A percentile compares a stretch with the other conserved stretches of the same genome.
These are phyloP conservation scores for Solanum chaucha DNA, from an alignment of 257 asterid species.

Conservation along the genomic window DNA sequence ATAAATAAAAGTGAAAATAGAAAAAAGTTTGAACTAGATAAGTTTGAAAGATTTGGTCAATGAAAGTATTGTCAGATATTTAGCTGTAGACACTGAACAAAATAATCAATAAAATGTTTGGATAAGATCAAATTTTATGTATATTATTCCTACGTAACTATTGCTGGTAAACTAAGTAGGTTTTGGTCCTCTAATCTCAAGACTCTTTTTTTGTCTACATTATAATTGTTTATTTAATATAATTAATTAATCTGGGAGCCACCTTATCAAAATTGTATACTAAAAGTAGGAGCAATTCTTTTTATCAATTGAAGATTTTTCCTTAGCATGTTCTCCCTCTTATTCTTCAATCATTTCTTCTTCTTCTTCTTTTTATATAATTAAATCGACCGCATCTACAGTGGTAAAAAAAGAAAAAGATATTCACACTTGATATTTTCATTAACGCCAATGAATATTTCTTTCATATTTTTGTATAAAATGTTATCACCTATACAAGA, in stretches of 20 bases:
- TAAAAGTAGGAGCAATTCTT: not conserved
- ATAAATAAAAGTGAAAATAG: not conserved
- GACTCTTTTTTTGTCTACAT: not conserved
- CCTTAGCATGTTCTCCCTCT: not conserved
- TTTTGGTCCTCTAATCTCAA: not conserved
- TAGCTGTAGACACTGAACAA: not conserved
- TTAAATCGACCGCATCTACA: not conserved
- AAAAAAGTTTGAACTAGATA: not conserved
- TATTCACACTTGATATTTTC: not conserved
- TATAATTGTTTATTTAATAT: not conserved
- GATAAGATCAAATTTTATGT: not conserved
- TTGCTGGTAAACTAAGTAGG: not conserved
- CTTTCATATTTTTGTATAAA: not conserved
- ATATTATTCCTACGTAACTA: not conserved
- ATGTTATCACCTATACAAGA: not conserved
- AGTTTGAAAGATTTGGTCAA: not conserved
- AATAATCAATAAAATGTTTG: not conserved
- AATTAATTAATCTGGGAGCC: not conserved
- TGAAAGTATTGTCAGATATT: not conserved
- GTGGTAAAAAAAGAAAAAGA: not conserved
- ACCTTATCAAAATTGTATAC: not conserved
- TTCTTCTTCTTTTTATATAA: not conserved
- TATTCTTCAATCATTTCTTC: not conserved
- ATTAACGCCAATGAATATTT: not conserved
- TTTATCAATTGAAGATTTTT: not conserved